These are phyloP conservation scores for Leucosporidium scottii DNA, from an alignment of 768 basidiomycete genomes.

Conservation along the genomic window DNA sequence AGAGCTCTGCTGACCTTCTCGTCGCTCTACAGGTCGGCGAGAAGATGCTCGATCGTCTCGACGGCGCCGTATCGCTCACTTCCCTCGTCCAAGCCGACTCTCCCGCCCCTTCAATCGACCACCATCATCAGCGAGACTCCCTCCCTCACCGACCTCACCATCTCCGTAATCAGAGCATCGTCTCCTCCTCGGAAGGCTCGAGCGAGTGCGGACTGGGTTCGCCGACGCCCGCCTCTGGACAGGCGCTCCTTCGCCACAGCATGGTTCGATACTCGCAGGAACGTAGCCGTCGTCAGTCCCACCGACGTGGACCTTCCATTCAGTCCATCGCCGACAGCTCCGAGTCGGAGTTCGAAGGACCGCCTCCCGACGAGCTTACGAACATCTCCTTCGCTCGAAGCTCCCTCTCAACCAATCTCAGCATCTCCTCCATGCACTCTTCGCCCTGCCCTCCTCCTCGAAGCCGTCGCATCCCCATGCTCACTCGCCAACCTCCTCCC, in stretches of 20 bases:
- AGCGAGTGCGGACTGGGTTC: conserved; percentile 11
- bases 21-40: conserved; percentile 22
- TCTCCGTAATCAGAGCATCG: conserved; percentile 6
- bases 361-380: not conserved
- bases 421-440: conserved; percentile 15
- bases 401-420: conserved; percentile 22
- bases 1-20: not conserved
- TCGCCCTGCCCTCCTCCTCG: conserved; percentile 25
- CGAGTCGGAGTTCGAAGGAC: not conserved
- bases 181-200: conserved; percentile 8
- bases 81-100: conserved; percentile 19
- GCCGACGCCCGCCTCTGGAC: conserved; percentile 7
- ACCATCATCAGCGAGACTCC: not conserved
- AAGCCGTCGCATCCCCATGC: conserved; percentile 15
- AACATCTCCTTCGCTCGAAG: conserved; percentile 8
- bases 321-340: conserved; percentile 2
- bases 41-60: conserved; percentile 22
- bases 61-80: conserved; percentile 7
- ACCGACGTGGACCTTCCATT: not conserved
- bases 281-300: not conserved
- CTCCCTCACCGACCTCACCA: not conserved
- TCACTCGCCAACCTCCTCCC: conserved; percentile 2
- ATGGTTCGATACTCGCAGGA: conserved; percentile 29
- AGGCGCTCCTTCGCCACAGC: conserved; percentile 5
- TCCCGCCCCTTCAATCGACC: not conserved